Evolutionary conservation across 2,329 filamentous ascomycete genomes (phyloP), one percentile per base, ranked within the genome.

Genomic region (Fusarium sp.): DNA sequence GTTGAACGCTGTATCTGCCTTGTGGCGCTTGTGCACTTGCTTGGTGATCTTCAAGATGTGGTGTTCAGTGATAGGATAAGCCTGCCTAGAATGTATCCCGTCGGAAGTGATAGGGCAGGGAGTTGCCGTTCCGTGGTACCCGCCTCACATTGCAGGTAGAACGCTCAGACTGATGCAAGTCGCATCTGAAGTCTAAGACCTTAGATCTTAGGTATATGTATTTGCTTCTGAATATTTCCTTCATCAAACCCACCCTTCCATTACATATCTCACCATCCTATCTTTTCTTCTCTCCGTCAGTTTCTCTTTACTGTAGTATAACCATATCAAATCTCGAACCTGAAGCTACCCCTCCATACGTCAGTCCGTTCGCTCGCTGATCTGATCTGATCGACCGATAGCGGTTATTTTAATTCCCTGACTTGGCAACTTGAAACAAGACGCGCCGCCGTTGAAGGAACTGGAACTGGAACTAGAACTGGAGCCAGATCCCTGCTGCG

Each of bases 401-500:
- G 33, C 41, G 23, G 35, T 37, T 24, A 18, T 15, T 15, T 39
- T 31, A 46, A 55, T 33, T 33, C 50, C 42, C 31, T 43, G 48
- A 42, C 20, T 46, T 35, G 29, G 24, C 44, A 37, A 38, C 44
- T 53, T 52, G 57, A 67, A 69, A 62, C 66, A 20, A 63, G 46
- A 69, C 47, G 43, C 28, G 48, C 53, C 37, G 42, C 50, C 21
- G 26, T 54, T 59, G 38, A 64, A 57, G 46, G 24, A 44, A 53
- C 20, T 23, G 20, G 38, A 23, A 39, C 35, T n/a, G n/a, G n/a
- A n/a, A n/a, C n/a, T n/a, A 29, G 35, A 59, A 60, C 48, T 28
- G 29, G 68, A 59, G n/a, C 24, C n/a, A 56, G 20, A 71, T 63
- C 64, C 68, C 44, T 71, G 60, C 42, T 50, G 68, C 20, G 44